phyloP scores from a whole-genome alignment of 2,329 filamentous ascomycete species.

The Cercospora berteroae region DNA sequence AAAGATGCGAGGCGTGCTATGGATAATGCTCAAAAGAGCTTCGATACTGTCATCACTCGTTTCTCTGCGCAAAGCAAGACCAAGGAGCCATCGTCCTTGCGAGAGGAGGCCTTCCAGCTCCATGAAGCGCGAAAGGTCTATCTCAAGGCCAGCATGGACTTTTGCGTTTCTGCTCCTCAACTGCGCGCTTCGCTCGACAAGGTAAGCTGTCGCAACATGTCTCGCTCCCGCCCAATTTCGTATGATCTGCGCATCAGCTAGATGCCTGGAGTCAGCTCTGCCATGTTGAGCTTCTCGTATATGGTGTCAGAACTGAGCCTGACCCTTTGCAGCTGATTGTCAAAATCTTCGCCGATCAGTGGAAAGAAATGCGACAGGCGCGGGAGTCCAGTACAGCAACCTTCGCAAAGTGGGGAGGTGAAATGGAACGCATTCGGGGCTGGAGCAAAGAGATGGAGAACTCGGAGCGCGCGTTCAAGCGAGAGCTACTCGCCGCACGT shows the following conservation, averaged over 20 bases:
- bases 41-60: slow-evolving; percentile 75
- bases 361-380: slow-evolving; percentile 76
- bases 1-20: slow-evolving; percentile 77
- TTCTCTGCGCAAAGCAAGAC: slow-evolving; percentile 85
- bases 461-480: slow-evolving; percentile 77
- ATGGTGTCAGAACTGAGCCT: background rate
- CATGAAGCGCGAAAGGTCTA: slow-evolving; percentile 91
- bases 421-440: slow-evolving; percentile 87
- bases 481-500: slow-evolving; percentile 75
- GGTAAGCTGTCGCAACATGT: slow-evolving; percentile 19
- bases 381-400: slow-evolving; percentile 62
- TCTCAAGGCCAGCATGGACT: slow-evolving; percentile 89
- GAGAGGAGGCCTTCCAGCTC: slow-evolving; percentile 93
- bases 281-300: background rate
- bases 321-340: slow-evolving; percentile 60
- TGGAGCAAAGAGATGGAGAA: slow-evolving; percentile 95
- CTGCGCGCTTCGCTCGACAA: slow-evolving; percentile 80
- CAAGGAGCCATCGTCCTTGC: slow-evolving; percentile 85
- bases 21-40: slow-evolving; percentile 77
- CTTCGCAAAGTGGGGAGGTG: slow-evolving; percentile 66
- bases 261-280: background rate
- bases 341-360: slow-evolving; percentile 78
- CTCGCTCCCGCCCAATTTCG: background rate
- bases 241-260: background rate
- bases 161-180: slow-evolving; percentile 82